Base-by-base conservation (phyloP, 495 filamentous ascomycete species). In the Hypoxylon lienhwacheense region DNA sequence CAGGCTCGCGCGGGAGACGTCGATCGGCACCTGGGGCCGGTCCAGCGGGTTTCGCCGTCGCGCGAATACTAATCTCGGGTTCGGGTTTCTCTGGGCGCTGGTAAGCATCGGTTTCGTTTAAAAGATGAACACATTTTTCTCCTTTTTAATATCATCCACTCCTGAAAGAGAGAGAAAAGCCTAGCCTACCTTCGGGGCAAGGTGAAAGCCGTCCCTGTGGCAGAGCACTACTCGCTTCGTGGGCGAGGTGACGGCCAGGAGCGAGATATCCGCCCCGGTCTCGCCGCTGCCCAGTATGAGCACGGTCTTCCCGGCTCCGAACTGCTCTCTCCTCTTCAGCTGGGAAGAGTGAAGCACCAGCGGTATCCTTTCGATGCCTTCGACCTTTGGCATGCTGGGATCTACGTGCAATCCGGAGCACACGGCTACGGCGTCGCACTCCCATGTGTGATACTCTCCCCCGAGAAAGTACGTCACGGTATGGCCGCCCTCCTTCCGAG, bases 1-100 rank as follows among this genome's bases (percentile, higher is more conserved):
- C n/a, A 78, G 56, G 35, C 67, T 70, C 6, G 73, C 72, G 17
- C 70, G 68, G 15, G 66, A 63, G 7, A 67, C 70, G 51, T 78
- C 74, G 1, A 74, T 58, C 0, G 74, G 75, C 1, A 76, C 65
- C 17, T 73, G 73, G 39, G 63, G 70, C 28, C 53, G 54, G 44
- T 49, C 60, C 4, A 54, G 25, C n/a, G 54, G 39, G 15, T 14
- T 53, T 33, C 37, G 36, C 7, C 39, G 47, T 24, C 48, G 48
- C 4, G 45, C 26, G 16, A 63, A 53, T 41, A 50, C 29, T 10
- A 63, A 32, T 29, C 24, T 53, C 4, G 59, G 59, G 26, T 57
- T 58, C 21, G 59, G 59, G 16, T 63, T 63, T 36, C 53, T 63
- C 65, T 68, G 15, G 10, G 12, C 10, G 12, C 26, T 19, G 3